phyloP scores from a whole-genome alignment of 805 yeast genomes.

The Metschnikowia corniflorae region DNA sequence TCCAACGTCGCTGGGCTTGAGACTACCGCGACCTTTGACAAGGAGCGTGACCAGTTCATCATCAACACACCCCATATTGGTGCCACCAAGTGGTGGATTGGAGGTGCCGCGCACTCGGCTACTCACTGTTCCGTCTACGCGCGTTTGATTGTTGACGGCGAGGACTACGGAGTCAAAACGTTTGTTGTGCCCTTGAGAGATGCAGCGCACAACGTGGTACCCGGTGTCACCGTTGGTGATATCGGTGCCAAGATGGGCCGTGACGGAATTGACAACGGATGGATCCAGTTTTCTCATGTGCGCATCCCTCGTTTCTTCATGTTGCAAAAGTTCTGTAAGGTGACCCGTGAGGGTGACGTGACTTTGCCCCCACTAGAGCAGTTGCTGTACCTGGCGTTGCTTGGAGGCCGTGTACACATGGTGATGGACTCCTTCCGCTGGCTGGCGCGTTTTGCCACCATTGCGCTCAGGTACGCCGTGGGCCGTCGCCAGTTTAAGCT shows the following conservation, averaged over 20 bases:
- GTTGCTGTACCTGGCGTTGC: constrained; percentile 20
- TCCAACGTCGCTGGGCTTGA: constrained; percentile 22
- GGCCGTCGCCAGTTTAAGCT: constrained; percentile 22
- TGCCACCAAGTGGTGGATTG: constrained; percentile 25
- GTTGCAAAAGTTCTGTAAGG: constrained; percentile 21
- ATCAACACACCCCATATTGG: constrained; percentile 23
- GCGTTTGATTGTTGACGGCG: constrained; percentile 18
- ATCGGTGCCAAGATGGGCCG: constrained; percentile 24
- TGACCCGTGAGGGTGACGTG: constrained; percentile 18
- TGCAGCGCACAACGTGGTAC: constrained; percentile 19
- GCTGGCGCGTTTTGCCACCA: constrained; percentile 18
- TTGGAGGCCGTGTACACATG: constrained; percentile 21
- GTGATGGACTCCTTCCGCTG: constrained; percentile 22
- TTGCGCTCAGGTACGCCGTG: constrained; percentile 21
- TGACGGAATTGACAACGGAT: constrained; percentile 23
- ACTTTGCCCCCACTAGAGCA: constrained; percentile 20
- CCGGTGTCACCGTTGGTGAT: constrained; percentile 22
- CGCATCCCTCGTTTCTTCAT: constrained; percentile 21
- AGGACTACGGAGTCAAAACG: constrained; percentile 23
- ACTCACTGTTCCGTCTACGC: constrained; percentile 21
- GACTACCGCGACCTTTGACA: constrained; percentile 22
- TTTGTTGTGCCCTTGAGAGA: constrained; percentile 22
- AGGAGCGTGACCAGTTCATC: constrained; percentile 18
- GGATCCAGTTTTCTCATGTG: constrained; percentile 22
- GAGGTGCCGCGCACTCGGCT: constrained; percentile 23